Evolutionary conservation across 306 rosid genomes (phyloP).

Genomic region (Pyrus communis): DNA sequence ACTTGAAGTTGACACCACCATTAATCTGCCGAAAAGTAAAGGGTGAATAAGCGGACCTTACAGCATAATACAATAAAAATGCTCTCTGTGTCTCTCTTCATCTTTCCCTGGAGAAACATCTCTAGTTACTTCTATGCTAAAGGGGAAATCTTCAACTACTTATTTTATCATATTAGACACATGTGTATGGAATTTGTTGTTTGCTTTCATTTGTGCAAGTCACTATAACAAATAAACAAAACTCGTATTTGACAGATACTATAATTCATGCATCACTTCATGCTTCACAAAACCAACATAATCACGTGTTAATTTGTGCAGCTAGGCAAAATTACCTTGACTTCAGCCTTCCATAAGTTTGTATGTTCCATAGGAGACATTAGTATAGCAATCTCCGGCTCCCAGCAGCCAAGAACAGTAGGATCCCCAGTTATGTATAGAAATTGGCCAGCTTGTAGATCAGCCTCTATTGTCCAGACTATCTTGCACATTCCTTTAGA

Average conservation of each 20-base stretch:
- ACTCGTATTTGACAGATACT: background rate
- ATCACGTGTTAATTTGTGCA: background rate
- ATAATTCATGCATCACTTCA: background rate
- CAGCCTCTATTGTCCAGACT: slow-evolving; percentile 74
- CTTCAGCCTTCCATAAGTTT: slow-evolving; percentile 80
- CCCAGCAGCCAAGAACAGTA: slow-evolving; percentile 80
- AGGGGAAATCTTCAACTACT: slow-evolving; percentile 1
- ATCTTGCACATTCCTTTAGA: slow-evolving; percentile 52
- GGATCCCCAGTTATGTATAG: slow-evolving; percentile 84
- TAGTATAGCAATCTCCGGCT: slow-evolving; percentile 61
- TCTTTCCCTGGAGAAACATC: slow-evolving; percentile 2
- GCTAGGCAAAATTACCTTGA: slow-evolving; percentile 42
- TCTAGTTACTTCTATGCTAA: background rate
- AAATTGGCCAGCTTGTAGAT: slow-evolving; percentile 68
- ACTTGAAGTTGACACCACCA: slow-evolving; percentile 65
- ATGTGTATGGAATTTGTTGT: background rate
- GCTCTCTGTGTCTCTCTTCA: background rate
- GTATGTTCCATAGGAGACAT: slow-evolving; percentile 66
- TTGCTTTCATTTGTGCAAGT: background rate
- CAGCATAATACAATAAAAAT: slow-evolving; percentile 3
- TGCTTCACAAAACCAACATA: background rate
- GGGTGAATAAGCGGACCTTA: slow-evolving; percentile 5
- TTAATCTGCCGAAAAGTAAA: slow-evolving; percentile 49
- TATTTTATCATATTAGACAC: background rate
- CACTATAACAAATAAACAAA: background rate